Evolutionary conservation across 345 rosid species (phyloP).

Genomic region (Atalantia buxifolia): DNA sequence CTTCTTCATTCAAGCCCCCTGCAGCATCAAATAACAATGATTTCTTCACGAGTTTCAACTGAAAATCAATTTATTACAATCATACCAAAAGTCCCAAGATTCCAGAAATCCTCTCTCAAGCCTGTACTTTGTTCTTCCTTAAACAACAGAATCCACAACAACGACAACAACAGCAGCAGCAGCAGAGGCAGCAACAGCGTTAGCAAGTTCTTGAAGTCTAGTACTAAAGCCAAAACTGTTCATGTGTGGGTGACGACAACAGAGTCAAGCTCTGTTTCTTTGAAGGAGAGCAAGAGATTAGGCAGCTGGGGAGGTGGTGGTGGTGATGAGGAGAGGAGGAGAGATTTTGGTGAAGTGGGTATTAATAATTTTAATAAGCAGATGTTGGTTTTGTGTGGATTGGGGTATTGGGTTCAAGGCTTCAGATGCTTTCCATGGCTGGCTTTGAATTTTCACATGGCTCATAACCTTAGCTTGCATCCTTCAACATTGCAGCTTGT

Average conservation of each 20-base stretch:
- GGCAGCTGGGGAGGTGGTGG: conserved; percentile 6
- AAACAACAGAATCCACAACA: conserved; percentile 4
- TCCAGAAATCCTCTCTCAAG: conserved; percentile 1
- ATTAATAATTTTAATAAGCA: conserved; percentile 16
- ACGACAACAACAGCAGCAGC: too few relatives aligned
- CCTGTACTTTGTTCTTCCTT: conserved; percentile 7
- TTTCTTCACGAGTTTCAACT: conserved; percentile 5
- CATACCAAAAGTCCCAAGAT: conserved; percentile 12
- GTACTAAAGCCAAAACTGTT: not conserved
- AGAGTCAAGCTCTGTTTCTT: conserved; percentile 31
- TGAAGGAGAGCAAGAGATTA: conserved; percentile 13
- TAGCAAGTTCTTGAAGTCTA: conserved; percentile 3
- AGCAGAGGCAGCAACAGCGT: not conserved
- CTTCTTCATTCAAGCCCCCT: not conserved
- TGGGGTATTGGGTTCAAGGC: conserved; percentile 91
- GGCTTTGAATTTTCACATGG: conserved; percentile 88
- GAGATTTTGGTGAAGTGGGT: conserved; percentile 41
- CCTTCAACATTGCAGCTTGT: conserved; percentile 86
- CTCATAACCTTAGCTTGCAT: conserved; percentile 54
- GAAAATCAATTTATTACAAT: conserved; percentile 7
- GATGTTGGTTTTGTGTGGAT: conserved; percentile 66
- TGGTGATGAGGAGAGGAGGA: conserved; percentile 28
- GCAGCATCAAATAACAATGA: not conserved
- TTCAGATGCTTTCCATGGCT: conserved; percentile 94
- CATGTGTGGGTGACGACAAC: conserved; percentile 21